Base-by-base conservation (phyloP, 176 grass and related monocot genomes). In the Triticum aestivum region DNA sequence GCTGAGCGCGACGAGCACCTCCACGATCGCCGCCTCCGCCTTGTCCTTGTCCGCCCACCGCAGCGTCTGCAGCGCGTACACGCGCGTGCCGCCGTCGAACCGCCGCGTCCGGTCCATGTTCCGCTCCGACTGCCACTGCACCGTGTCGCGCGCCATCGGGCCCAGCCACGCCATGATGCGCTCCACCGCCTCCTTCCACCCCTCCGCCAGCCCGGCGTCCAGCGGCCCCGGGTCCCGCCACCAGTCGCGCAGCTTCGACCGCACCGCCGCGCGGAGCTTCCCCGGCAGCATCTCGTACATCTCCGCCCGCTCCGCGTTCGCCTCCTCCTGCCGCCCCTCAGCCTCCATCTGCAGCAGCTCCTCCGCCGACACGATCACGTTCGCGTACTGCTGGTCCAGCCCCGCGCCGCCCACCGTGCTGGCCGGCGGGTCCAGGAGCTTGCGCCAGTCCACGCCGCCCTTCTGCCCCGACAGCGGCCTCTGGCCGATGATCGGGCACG, bases 1-100 rank as follows among this genome's bases (percentile, higher is more conserved):
- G 85, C 92, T 99, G 15, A 99, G 88, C 41, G 89, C 94, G n/a
- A 99, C 94, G 54, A 99, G 91, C 70, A 99, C 94, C 86, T 99
- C 97, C 3, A 90, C 94, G 70, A 99, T 92, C 34, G 97, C 94
- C 7, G 94, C 94, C 77, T 96, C 97, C 11, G 94, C 88, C 84
- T 99, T 99, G 18, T 89, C 92, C 78, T 83, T 85, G 86, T 99
- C 89, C 34, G 97, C 88, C 79, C 91, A 84, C 78, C 92, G 92
- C 80, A 99, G 91, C 33, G 94, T 99, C 83, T 99, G 94, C 30
- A 96, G 82, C 85, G 87, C 88, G 74, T 91, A 87, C 39, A 67
- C 79, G 2, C 92, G 78, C 52, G 94, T 87, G 30, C 80, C n/a
- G 30, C 80, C 85, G 80, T 90, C 89, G 82, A 91, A 96, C 0